Base-by-base conservation (phyloP, 164 flowering plant species). In the Sedum album region DNA sequence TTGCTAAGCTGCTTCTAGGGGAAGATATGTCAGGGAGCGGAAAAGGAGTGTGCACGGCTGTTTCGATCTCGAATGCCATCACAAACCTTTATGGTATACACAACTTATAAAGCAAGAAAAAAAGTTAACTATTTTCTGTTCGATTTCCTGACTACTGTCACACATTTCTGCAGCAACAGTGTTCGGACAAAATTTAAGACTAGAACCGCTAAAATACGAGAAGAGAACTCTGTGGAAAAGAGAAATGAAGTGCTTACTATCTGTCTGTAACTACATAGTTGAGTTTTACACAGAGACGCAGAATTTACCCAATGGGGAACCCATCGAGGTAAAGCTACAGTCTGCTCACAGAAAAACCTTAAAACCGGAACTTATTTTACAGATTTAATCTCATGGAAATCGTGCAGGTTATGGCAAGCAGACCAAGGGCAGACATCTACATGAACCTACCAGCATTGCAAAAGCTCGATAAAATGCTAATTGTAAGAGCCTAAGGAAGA, bases 1-100 rank as follows among this genome's bases (percentile, higher is more conserved):
- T 92, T 71, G 85, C 98, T 44, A 95, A 89, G 85, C 93, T 95
- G 70, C 72, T 95, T 78, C 74, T 95, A 25, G 99, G 99, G 1
- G 97, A 95, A 78, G 97, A 95, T 80, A 95, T 95, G 98, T 95
- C 99, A 20, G 99, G 99, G 68, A 62, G 91, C 68, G 99, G 98
- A 13, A 90, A 90, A 78, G 99, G 99, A 0, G 99, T 95, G 51
- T 85, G 89, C 79, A 84, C 97, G 0, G 96, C 98, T 0, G 88
- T 90, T 2, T 81, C 97, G 33, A 83, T 95, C 74, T 95, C 99
- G 39, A 95, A 95, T 74, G 78, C 99, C 77, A 90, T 92, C 26
- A 95, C 99, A 66, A 95, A 95, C 67, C 98, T 95, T 53, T 95
- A 88, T 62, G 99, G 99, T 92, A 78, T 23, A 48, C 18, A 26